Evolutionary conservation across 202 grass and related monocot species (phyloP).

Genomic region (Zizania palustris): DNA sequence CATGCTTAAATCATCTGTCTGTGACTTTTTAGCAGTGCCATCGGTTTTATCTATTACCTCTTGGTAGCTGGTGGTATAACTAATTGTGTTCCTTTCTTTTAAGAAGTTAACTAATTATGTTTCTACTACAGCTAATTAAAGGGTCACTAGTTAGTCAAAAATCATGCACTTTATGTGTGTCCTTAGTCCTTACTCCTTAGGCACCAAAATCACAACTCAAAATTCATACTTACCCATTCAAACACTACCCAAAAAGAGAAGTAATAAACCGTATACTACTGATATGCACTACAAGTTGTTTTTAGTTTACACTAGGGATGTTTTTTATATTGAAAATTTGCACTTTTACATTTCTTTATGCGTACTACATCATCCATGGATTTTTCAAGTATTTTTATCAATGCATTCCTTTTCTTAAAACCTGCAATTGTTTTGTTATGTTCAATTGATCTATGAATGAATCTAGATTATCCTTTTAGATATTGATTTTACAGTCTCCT

Average conservation of each 20-base stretch:
- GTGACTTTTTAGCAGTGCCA: neutral
- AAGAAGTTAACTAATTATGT: neutral
- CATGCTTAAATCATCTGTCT: constrained; percentile 22
- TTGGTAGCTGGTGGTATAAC: neutral
- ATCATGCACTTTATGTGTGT: neutral
- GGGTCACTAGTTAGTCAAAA: neutral
- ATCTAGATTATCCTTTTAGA: constrained; percentile 5
- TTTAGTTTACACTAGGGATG: neutral
- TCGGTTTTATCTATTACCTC: constrained; percentile 10
- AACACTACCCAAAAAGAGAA: too few species aligned
- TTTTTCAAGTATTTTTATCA: neutral
- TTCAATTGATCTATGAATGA: neutral
- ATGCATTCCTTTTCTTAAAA: neutral
- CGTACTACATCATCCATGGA: neutral
- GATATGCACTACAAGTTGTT: neutral
- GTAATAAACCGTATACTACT: neutral
- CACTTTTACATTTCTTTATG: neutral
- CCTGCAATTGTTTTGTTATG: neutral
- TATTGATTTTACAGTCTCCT: neutral
- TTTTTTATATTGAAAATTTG: neutral
- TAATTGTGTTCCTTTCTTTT: neutral
- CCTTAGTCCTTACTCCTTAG: too few species aligned
- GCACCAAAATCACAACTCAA: too few species aligned
- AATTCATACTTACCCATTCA: too few species aligned
- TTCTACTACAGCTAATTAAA: constrained; percentile 10